phyloP scores from a whole-genome alignment of 148 eudicot species.

The Heliamphora exappendiculata region DNA sequence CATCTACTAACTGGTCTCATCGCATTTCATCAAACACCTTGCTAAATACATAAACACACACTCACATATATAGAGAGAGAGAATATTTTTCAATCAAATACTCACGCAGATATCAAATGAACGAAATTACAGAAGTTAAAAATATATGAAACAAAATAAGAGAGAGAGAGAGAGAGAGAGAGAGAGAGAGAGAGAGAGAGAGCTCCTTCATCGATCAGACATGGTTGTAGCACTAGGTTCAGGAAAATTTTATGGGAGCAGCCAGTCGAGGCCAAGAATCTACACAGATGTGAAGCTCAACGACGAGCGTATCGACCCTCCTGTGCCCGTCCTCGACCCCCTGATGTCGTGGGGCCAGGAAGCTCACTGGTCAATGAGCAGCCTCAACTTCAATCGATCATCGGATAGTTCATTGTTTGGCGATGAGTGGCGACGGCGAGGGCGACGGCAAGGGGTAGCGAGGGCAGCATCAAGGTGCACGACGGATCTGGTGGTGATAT shows the following conservation, averaged over 20 bases:
- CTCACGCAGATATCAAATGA: too few relatives aligned
- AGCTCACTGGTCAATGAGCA: constrained; percentile 98
- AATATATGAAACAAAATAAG: too few relatives aligned
- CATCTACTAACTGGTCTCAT: too few relatives aligned
- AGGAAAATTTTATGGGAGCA: constrained; percentile 78
- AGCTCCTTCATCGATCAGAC: constrained; percentile 1
- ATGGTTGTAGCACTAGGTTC: constrained; percentile 72
- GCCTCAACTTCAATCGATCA: constrained; percentile 54
- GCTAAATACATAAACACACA: too few relatives aligned
- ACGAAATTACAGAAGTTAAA: too few relatives aligned
- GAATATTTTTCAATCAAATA: too few relatives aligned
- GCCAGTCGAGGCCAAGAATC: constrained; percentile 69
- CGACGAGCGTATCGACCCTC: constrained; percentile 67
- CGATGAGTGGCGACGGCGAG: constrained; percentile 81
- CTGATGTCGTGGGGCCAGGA: constrained; percentile 65
- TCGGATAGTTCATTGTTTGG: too few relatives aligned
- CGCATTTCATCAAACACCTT: too few relatives aligned
- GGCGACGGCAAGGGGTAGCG: constrained; percentile 57
- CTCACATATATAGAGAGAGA: too few relatives aligned
- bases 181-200: not conserved
- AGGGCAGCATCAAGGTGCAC: too few relatives aligned
- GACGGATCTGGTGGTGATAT: too few relatives aligned
- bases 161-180: not conserved
- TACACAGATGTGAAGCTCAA: constrained; percentile 57
- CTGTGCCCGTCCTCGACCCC: constrained; percentile 47